Evolutionary conservation across 441 rosid species (phyloP), one percentile per base, ranked within the genome.

Genomic region (Erodium chrysanthum): DNA sequence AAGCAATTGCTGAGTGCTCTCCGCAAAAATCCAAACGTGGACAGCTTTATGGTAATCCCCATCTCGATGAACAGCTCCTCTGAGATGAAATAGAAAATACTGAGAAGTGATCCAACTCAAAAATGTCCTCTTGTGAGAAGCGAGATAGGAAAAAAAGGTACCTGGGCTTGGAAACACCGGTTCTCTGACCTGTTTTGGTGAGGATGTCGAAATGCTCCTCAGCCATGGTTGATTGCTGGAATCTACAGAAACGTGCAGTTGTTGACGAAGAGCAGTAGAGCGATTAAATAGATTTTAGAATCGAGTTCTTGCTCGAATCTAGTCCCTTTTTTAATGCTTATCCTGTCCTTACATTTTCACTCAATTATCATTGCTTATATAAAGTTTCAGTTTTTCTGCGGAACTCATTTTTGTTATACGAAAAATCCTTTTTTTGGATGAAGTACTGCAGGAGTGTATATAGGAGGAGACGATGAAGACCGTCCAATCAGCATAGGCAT

Each of bases 11-110:
- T 82, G 88, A 1, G 94, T 90, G 18, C 81, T 87, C 86, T 90
- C 96, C 8, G 89, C 88, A 70, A 73, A 90, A 71, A 92, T 87
- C 91, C 96, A 92, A 12, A 85, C 92, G 63, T 92, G 92, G 63
- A 90, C 96, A 48, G 93, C 89, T 67, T 88, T 80, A 73, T 90
- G 97, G 76, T 92, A 90, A 71, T 88, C 96, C 72, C 98, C 98
- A 73, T 86, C 92, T 59, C 86, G 80, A 76, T 88, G 94, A 74
- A 92, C 82, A 71, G 73, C 89, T 69, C 84, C 83, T 72, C 96
- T 92, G 66, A 66, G 76, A 65, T 56, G 8, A 37, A 37, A 37
- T 27, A 27, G 0, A 50, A 5, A 50, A 50, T 5, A 27, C 58
- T 50, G 58, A 50, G 21, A 50, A 50, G 20, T 15, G 20, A 48